Conservation (phyloP, 1,284 basidiomycete genomes). For the Ceratobasidium sp. region DNA sequence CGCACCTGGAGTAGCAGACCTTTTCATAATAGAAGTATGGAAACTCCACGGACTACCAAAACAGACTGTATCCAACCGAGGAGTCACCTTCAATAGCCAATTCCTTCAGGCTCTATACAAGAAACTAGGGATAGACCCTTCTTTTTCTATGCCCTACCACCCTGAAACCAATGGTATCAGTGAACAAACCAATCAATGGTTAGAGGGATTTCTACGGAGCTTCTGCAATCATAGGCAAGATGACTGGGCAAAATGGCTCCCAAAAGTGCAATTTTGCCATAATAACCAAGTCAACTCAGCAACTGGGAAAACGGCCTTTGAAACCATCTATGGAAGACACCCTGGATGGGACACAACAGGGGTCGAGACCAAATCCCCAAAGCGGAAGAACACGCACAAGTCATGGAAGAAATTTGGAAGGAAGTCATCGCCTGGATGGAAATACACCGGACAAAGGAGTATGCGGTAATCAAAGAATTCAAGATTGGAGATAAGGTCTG, state of each 20-base stretch:
- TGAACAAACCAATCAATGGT: conserved; percentile 45
- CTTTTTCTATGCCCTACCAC: conserved; percentile 55
- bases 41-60: conserved; percentile 49
- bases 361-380: conserved; percentile 13
- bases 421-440: conserved; percentile 10
- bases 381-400: not conserved
- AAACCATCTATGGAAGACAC: conserved; percentile 50
- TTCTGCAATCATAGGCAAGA: conserved; percentile 47
- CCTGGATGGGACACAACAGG: conserved; percentile 43
- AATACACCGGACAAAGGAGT: conserved; percentile 17
- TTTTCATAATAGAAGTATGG: conserved; percentile 49
- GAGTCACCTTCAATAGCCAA: conserved; percentile 51
- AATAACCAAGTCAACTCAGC: conserved; percentile 49
- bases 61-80: conserved; percentile 55
- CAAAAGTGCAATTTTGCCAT: conserved; percentile 25
- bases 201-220: conserved; percentile 42
- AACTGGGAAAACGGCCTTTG: conserved; percentile 46
- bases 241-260: conserved; percentile 36
- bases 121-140: conserved; percentile 55
- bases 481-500: conserved; percentile 50
- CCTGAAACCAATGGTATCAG: conserved; percentile 51
- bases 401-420: not conserved
- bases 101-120: conserved; percentile 53
- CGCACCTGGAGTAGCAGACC: conserved; percentile 37
- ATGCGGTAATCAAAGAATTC: conserved; percentile 23